Percentiles rank a stretch among this genome's conserved stretches.
These are phyloP conservation scores for Endogone sp. DNA, from an alignment of 192 early-diverging fungal species.

Conservation along the genomic window DNA sequence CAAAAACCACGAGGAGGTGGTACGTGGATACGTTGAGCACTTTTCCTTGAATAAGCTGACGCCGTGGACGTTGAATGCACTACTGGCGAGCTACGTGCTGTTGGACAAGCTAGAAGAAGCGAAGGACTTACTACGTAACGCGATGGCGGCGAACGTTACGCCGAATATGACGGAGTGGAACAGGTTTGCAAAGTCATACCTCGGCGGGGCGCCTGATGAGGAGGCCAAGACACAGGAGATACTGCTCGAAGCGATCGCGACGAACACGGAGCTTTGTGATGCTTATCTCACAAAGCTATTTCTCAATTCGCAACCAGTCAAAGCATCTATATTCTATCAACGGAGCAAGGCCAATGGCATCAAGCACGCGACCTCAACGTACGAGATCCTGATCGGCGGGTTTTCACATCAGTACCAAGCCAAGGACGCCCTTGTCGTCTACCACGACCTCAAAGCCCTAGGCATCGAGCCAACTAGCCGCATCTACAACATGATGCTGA, in stretches of 20 bases:
- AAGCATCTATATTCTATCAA: slow-evolving; percentile 3
- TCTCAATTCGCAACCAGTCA: slow-evolving; percentile 1
- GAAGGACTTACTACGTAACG: slow-evolving; percentile 2
- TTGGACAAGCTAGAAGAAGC: slow-evolving; percentile 16
- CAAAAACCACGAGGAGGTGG: background rate
- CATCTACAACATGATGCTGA: slow-evolving; percentile 14
- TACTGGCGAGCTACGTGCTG: slow-evolving; percentile 22
- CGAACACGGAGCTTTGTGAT: slow-evolving; percentile 7
- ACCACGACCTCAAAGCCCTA: slow-evolving; percentile 8
- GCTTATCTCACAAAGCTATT: slow-evolving; percentile 19
- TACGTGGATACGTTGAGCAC: slow-evolving; percentile 9
- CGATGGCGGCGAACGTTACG: slow-evolving; percentile 3
- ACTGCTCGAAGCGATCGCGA: slow-evolving; percentile 1
- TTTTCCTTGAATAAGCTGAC: slow-evolving; percentile 10
- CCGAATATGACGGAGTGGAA: slow-evolving; percentile 20
- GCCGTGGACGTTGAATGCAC: slow-evolving; percentile 19
- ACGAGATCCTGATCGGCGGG: slow-evolving; percentile 13
- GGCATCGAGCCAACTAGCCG: slow-evolving; percentile 4
- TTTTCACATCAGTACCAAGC: slow-evolving; percentile 8
- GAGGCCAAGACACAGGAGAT: slow-evolving; percentile 3
- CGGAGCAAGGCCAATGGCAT: background rate
- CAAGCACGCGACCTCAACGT: slow-evolving; percentile 15
- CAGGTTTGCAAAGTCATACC: slow-evolving; percentile 17
- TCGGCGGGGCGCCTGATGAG: slow-evolving; percentile 7
- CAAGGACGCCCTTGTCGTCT: slow-evolving; percentile 2